Evolutionary conservation across 2,329 filamentous ascomycete genomes (phyloP), one percentile per base, ranked within the genome.

Genomic region (Cladosporium sp.): DNA sequence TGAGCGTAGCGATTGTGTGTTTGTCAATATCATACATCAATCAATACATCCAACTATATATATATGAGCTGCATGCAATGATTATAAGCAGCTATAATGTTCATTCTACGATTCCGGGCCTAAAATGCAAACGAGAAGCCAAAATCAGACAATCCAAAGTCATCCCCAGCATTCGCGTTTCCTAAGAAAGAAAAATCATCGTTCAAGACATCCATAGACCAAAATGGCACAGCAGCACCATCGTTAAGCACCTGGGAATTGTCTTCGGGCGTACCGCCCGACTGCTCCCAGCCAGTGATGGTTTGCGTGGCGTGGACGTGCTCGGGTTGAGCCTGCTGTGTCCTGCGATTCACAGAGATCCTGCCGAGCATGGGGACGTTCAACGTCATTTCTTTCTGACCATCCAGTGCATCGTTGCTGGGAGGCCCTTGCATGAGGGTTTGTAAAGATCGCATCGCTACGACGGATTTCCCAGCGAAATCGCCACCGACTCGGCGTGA

Each of bases 401-500:
- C 24, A 24, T 24, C 24, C 24, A 24, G 49, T 12, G 28, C 36
- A 7, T 47, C 41, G 30, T 34, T 32, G 64, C 51, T 49, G 15
- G 30, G 51, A 4, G 59, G 36, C 1, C 51, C 52, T 44, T 66
- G 59, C 18, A 72, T 60, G 21, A 72, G 66, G 2, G 65, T 58
- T 24, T 67, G 41, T 11, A 74, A 64, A 4, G 69, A 71, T 21
- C 69, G 66, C 1, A 72, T 59, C 3, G 71, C 69, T 3, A 65
- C 64, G 24, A 69, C 63, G 26, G 72, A 71, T 14, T 72, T 69
- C 21, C 58, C 59, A 0, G 71, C 67, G 30, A 73, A 73, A 4
- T 72, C 68, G 11, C 66, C 68, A 26, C 68, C 67, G 5, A 65
- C 41, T 44, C 68, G 66, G 14, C 66, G 26, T 2, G 69, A 68